Conservation (phyloP, 495 filamentous ascomycete species). For the Xylaria acuta region DNA sequence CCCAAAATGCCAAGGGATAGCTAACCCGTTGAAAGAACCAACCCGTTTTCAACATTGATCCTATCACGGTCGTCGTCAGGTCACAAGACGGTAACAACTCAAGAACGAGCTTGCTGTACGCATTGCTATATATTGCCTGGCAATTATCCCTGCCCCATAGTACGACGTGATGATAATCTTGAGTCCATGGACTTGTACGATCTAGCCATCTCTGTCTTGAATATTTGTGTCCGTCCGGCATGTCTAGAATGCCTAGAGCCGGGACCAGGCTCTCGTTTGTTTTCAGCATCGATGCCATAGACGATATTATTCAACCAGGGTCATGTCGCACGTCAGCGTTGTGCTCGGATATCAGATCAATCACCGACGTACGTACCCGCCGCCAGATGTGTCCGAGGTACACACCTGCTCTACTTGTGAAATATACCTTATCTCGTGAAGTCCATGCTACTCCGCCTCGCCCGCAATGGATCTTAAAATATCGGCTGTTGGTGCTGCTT, state of each 20-base stretch:
- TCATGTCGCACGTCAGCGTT: conserved; percentile 25
- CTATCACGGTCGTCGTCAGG: neutral
- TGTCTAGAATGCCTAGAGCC: neutral
- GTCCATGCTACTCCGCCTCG: neutral
- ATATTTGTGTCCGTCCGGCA: neutral
- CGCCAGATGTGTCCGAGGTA: conserved; percentile 7
- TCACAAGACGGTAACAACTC: neutral
- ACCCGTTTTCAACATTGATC: neutral
- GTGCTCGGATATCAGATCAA: conserved; percentile 27
- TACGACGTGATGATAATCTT: neutral
- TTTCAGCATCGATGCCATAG: neutral
- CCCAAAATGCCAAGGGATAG: neutral
- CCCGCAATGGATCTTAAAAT: neutral
- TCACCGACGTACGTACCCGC: conserved; percentile 26
- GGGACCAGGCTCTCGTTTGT: conserved; percentile 6
- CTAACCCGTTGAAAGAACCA: neutral
- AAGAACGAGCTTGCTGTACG: neutral
- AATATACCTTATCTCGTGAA: neutral
- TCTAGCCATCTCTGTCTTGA: conserved; percentile 3
- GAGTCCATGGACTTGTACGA: neutral
- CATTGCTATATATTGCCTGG: neutral
- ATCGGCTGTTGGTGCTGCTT: neutral
- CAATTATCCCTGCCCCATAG: neutral
- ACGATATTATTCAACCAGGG: conserved; percentile 3
- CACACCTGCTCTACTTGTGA: neutral